Base-by-base conservation (phyloP, 345 rosid genomes). In the Combretum micranthum region DNA sequence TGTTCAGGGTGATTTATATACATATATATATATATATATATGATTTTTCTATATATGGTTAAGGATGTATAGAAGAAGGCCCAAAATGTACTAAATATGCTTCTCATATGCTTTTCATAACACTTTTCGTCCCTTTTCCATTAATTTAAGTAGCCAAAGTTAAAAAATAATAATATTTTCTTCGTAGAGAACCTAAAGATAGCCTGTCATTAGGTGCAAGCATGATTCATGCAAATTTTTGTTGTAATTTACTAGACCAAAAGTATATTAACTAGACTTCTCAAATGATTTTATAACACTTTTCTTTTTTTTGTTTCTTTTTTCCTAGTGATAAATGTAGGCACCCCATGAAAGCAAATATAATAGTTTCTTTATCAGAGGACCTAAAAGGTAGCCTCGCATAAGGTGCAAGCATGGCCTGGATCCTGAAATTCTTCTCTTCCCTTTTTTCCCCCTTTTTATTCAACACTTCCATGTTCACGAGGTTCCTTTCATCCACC, bases 391-490 rank as follows among this genome's bases (percentile, higher is more conserved):
- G 4, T 17, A 32, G 57, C 57, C 57, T 39, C 17, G 19, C 57
- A 53, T 53, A 3, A 4, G 10, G 17, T 53, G 57, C 16, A 20
- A 25, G 32, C 57, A n/a, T 32, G 57, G 32, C 57, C 8, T 32
- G 57, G 44, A 53, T 26, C 7, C 22, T 44, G 20, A 39, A 53
- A n/a, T 32, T n/a, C 57, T 25, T 25, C 32, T 25, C 6, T 7
- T 17, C 10, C 15, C 42, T 53, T 53, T 53, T 53, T 53, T 53
- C 52, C 45, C 16, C 21, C 55, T 21, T 60, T n/a, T 17, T 42
- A 15, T n/a, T 16, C 42, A 4, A 15, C 19, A 3, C 23, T 42
- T n/a, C 56, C 19, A 19, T 20, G 18, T 23, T 23, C 56, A 52
- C 37, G 0, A 25, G 13, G 18, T 54, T 1, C 44, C 56, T 26